Percentiles rank a stretch among this genome's conserved stretches.
phyloP scores from a whole-genome alignment of 305 asterid species.

The Lippia alba region DNA sequence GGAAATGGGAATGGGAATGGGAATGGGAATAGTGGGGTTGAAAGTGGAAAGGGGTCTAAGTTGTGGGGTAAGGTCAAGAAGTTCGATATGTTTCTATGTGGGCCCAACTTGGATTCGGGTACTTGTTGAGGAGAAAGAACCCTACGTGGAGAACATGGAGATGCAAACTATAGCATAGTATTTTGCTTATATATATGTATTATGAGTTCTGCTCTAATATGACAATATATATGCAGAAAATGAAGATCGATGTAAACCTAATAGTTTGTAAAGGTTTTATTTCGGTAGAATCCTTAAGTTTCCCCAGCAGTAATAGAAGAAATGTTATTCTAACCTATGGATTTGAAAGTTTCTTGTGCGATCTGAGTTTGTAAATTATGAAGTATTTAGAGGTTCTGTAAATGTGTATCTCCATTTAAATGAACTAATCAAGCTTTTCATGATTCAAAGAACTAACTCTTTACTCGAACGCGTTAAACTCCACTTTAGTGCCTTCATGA shows the following conservation, averaged over 20 bases:
- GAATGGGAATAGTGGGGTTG: slow-evolving; percentile 32
- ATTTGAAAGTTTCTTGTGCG: not conserved
- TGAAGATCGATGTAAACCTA: slow-evolving; percentile 7
- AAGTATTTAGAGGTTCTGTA: not conserved
- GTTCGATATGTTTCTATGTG: slow-evolving; percentile 67
- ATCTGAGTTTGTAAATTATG: not conserved
- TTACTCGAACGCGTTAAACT: not conserved
- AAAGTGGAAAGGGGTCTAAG: slow-evolving; percentile 42
- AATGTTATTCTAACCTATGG: not conserved
- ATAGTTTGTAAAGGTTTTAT: not conserved
- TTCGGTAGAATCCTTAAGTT: not conserved
- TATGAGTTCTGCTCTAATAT: slow-evolving; percentile 30
- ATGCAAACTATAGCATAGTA: slow-evolving; percentile 25
- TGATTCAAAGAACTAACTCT: not conserved
- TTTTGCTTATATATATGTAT: slow-evolving; percentile 31
- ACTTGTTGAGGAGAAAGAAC: slow-evolving; percentile 35
- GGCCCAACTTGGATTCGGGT: slow-evolving; percentile 50
- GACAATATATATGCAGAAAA: slow-evolving; percentile 35
- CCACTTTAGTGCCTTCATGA: not conserved
- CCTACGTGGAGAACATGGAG: slow-evolving; percentile 22
- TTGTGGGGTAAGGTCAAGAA: slow-evolving; percentile 76
- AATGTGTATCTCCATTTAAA: no score
- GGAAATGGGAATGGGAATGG: slow-evolving; percentile 27
- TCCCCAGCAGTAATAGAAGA: not conserved
- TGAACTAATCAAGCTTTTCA: not conserved